Conservation (phyloP, 2,329 filamentous ascomycete species). For the Clonostachys chloroleuca region DNA sequence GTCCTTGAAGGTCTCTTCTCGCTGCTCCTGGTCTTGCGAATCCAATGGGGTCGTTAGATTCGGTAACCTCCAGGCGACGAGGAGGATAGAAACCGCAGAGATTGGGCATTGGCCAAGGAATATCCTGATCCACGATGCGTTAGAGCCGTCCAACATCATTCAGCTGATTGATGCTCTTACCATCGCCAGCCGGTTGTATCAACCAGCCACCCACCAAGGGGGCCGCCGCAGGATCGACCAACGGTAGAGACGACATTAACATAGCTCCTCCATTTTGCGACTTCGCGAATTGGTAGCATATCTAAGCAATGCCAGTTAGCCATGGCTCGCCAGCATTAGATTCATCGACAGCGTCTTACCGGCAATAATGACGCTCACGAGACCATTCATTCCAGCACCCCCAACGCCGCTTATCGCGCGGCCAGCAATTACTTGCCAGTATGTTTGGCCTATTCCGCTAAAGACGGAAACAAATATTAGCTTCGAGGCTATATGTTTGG, state of each 20-base stretch:
- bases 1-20: not conserved
- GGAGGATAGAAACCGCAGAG: not conserved
- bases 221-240: slow-evolving; percentile 4
- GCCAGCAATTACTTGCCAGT: slow-evolving; percentile 1
- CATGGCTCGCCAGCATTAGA: not conserved
- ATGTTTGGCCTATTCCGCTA: not conserved
- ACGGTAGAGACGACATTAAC: slow-evolving; percentile 6
- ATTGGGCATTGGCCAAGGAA: slow-evolving; percentile 1
- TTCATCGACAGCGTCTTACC: not conserved
- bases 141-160: not conserved
- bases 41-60: not conserved
- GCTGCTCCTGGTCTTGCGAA: not conserved
- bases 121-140: not conserved
- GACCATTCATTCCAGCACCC: not conserved
- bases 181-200: slow-evolving; percentile 7
- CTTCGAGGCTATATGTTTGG: not conserved
- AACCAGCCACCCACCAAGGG: slow-evolving; percentile 3
- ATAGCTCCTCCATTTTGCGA: slow-evolving; percentile 6
- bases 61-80: not conserved
- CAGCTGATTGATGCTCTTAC: not conserved
- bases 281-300: slow-evolving; percentile 4
- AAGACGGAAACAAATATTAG: not conserved
- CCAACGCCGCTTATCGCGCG: not conserved
- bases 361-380: not conserved
- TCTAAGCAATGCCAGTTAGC: not conserved